Evolutionary conservation across 2,329 filamentous ascomycete genomes (phyloP).

Genomic region (Aspergillus felis): DNA sequence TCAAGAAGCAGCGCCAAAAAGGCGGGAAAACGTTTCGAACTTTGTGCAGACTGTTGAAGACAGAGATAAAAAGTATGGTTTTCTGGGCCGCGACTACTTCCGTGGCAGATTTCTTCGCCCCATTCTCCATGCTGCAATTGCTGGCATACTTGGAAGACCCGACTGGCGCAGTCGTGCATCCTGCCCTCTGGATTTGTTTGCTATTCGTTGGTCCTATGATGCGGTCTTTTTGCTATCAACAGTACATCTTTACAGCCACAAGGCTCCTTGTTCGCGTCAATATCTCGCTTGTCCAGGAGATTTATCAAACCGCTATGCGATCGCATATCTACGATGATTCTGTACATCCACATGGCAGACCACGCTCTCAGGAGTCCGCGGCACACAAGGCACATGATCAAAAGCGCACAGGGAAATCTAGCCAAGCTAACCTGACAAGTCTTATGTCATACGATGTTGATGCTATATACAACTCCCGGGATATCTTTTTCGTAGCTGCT

Average conservation of each 20-base stretch:
- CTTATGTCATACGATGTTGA: constrained; percentile 59
- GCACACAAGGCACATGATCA: constrained; percentile 1
- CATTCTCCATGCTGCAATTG: constrained; percentile 53
- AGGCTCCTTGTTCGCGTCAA: constrained; percentile 55
- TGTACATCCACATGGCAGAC: constrained; percentile 4
- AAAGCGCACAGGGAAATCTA: constrained; percentile 30
- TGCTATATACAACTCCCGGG: constrained; percentile 50
- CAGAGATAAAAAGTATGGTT: constrained; percentile 25
- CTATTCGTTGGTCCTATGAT: constrained; percentile 50
- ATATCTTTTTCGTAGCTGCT: constrained; percentile 47
- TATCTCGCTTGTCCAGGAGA: constrained; percentile 55
- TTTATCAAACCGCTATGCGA: constrained; percentile 53
- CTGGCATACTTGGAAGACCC: constrained; percentile 51
- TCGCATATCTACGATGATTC: constrained; percentile 53
- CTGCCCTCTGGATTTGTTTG: constrained; percentile 53
- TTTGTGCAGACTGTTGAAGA: constrained; percentile 21
- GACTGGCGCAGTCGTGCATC: constrained; percentile 42
- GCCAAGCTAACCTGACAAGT: constrained; percentile 53
- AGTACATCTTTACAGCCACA: constrained; percentile 57
- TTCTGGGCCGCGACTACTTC: constrained; percentile 21
- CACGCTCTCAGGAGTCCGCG: constrained; percentile 9
- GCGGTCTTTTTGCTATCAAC: constrained; percentile 52
- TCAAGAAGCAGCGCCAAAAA: constrained; percentile 20
- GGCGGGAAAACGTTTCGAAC: constrained; percentile 26
- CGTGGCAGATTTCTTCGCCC: constrained; percentile 48